Base-by-base conservation (phyloP, 345 rosid species). In the Pugionium dolabratum region DNA sequence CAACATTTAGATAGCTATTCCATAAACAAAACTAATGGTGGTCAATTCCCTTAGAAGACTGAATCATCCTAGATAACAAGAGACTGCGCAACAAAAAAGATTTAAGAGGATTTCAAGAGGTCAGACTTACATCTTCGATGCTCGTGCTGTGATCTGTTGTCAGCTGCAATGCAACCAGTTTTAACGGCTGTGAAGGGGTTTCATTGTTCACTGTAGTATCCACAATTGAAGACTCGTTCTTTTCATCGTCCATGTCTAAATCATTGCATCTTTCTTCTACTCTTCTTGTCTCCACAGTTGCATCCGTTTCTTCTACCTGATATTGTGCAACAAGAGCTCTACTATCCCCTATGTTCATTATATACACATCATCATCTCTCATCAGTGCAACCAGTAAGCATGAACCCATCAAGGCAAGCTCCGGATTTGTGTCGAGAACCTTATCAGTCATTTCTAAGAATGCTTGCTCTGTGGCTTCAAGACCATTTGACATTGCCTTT, bases 341-440 rank as follows among this genome's bases (percentile, higher is more conserved):
- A 69, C 99, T 90, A 79, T 93, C 99, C 67, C 99, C 97, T 67
- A 93, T 85, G 74, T 93, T 90, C 99, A 93, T 93, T 68, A 88
- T 90, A 72, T 90, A 93, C 32, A 88, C 97, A 74, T 93, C 99
- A 66, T 88, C 99, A 54, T 88, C 97, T 70, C 97, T 85, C 99
- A 93, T 93, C 76, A 93, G 63, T 26, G 77, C 97, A 59, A 86
- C 99, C 75, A 93, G 78, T 72, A 93, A 80, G 68, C 99, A 93
- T 0, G 96, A 93, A 41, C 99, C 99, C 99, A 93, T 93, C 74
- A 93, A 80, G 10, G 97, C 99, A 57, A 93, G 83, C 85, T 93
- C 99, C 0, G 97, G 97, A 79, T 93, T 88, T 26, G 85, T 75
- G 51, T 79, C 86, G 25, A 93, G 83, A 65, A 90, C 88, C 83